Conservation (phyloP, 78 protist species). For the Emiliania huxleyi region DNA sequence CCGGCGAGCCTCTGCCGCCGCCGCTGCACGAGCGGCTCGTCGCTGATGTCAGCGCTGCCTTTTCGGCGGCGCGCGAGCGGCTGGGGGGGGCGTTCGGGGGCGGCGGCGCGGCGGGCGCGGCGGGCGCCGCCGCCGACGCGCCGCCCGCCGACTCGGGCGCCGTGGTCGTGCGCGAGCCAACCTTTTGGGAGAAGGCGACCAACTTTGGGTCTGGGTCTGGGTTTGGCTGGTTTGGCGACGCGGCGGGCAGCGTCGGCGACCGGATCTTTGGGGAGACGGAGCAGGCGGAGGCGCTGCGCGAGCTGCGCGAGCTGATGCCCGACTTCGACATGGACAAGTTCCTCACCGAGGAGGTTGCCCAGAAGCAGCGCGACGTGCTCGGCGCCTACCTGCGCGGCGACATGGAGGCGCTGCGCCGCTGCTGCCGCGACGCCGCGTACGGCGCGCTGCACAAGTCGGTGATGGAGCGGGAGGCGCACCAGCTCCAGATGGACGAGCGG, state of each 20-base stretch:
- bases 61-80: not conserved
- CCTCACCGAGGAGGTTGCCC: not conserved
- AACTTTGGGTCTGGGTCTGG: not conserved
- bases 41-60: too few relatives aligned
- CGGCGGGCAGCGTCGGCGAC: not conserved
- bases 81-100: not conserved
- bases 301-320: not conserved
- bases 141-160: not conserved
- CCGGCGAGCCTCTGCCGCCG: too few relatives aligned
- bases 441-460: not conserved
- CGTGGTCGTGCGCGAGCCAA: not conserved
- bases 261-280: not conserved
- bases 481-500: not conserved
- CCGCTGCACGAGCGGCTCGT: too few relatives aligned
- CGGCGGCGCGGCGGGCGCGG: not conserved
- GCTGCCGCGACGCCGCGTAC: not conserved
- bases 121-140: not conserved
- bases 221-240: not conserved
- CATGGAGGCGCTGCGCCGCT: not conserved
- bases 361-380: not conserved
- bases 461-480: not conserved
- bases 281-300: not conserved
- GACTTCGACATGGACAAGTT: not conserved
- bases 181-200: not conserved
- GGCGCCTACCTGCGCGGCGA: not conserved